Evolutionary conservation across 106 monocot genomes (phyloP).

Genomic region (Phalaenopsis equestris): DNA sequence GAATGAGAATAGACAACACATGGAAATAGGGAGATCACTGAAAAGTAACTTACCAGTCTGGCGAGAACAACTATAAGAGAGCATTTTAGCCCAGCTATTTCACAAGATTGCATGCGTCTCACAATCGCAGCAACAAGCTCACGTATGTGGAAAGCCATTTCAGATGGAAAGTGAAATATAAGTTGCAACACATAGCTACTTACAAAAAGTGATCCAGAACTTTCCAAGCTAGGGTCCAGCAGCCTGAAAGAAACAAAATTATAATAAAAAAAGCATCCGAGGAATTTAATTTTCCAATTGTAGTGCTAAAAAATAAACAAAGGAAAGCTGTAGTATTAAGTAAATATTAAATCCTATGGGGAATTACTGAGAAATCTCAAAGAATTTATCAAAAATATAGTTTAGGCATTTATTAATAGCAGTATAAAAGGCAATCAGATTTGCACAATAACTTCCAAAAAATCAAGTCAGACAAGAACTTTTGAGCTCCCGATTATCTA

Average conservation of each 20-base stretch:
- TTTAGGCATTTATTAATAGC: neutral
- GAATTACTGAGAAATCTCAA: neutral
- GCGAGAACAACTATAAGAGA: constrained; percentile 87
- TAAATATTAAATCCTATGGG: neutral
- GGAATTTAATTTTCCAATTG: neutral
- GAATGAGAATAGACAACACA: neutral
- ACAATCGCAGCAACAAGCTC: constrained; percentile 74
- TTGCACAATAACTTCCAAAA: neutral
- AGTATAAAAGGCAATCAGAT: neutral
- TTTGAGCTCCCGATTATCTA: neutral
- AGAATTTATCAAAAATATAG: neutral
- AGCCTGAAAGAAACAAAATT: constrained; percentile 42
- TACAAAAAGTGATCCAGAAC: constrained; percentile 92
- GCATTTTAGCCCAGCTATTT: constrained; percentile 73
- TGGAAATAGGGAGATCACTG: neutral
- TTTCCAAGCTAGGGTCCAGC: constrained; percentile 76
- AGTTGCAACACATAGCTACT: constrained; percentile 86
- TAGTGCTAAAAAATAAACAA: neutral
- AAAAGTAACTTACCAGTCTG: constrained; percentile 44
- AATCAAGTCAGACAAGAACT: neutral
- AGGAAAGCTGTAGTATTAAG: neutral
- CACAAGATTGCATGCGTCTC: constrained; percentile 77
- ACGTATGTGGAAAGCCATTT: constrained; percentile 63
- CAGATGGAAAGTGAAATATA: constrained; percentile 74
- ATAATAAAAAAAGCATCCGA: neutral